Evolutionary conservation across 1,284 basidiomycete species (phyloP).

Genomic region (Thecaphora frezii): DNA sequence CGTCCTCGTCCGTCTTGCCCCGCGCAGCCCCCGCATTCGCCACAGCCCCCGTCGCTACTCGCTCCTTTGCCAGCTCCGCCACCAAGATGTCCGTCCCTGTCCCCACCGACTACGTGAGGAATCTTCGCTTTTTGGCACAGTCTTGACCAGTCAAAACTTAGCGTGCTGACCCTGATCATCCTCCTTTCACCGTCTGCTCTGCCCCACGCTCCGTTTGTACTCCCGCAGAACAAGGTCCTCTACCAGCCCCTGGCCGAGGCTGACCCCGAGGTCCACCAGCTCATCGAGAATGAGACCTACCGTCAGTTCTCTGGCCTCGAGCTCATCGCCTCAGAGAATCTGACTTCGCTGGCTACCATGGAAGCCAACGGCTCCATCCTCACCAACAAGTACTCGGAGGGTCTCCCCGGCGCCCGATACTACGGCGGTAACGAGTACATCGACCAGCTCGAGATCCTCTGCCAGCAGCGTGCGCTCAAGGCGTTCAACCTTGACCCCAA

Average conservation of each 20-base stretch:
- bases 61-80: conserved; percentile 24
- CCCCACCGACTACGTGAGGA: conserved; percentile 54
- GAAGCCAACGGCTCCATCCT: conserved; percentile 98
- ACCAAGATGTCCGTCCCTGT: conserved; percentile 51
- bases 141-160: neutral
- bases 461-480: conserved; percentile 90
- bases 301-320: conserved; percentile 93
- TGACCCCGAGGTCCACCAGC: conserved; percentile 91
- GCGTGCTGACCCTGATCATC: conserved; percentile 6
- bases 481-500: conserved; percentile 93
- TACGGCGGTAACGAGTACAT: conserved; percentile 87
- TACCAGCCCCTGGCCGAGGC: conserved; percentile 84
- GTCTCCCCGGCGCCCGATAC: conserved; percentile 80
- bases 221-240: conserved; percentile 78
- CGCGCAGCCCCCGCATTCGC: no score
- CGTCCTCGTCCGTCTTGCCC: neutral
- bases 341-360: conserved; percentile 66
- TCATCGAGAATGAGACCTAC: conserved; percentile 99
- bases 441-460: conserved; percentile 91
- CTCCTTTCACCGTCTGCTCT: neutral
- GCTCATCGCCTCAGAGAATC: conserved; percentile 83
- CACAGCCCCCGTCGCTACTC: conserved; percentile 15
- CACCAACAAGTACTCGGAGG: conserved; percentile 88
- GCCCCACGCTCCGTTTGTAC: neutral
- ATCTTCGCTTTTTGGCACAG: neutral